Evolutionary conservation across 2,329 filamentous ascomycete species (phyloP), one percentile per base, ranked within the genome.

Genomic region (Fusarium verticillioides): DNA sequence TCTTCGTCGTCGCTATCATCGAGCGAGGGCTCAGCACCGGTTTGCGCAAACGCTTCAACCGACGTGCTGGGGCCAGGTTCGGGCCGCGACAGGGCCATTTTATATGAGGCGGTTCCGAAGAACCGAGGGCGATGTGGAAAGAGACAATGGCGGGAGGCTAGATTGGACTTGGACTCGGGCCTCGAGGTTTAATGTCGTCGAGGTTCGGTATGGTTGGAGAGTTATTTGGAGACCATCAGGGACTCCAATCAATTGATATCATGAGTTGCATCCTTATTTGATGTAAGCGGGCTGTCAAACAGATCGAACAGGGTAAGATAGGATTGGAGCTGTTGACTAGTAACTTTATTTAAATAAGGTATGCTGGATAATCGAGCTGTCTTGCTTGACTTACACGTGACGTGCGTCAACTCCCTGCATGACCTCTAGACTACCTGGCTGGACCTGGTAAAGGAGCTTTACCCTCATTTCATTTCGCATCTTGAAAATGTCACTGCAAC

Each of bases 11-110:
- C 79, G 74, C 77, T 79, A 72, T 80, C 79, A 63, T 83, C 81
- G 57, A 83, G 79, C 56, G 66, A 75, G 70, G 82, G 79, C 53
- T 83, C 82, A 50, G 80, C 78, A 47, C 81, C 80, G 39, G 82
- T 84, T 75, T 83, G 83, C 57, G 82, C 82, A 73, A 84, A 84
- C n/a, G 81, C 80, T 26, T 81, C 79, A 57, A 79, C 79, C 26
- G 66, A 62, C 10, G 65, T 42, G 59, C 61, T 67, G 52, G 53
- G 56, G 56, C 72, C 47, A 46, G 32, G 52, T 54, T 75, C 64
- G 78, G 75, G 69, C 59, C 68, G 60, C 58, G 67, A 74, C 49
- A 71, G 72, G 60, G 69, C 73, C 77, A 77, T 78, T 50, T 57
- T 66, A 75, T 75, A 60, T 57, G 30, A 60, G 26, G 60, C 44